These are phyloP conservation scores for Apiospora aurea DNA, from an alignment of 2,329 filamentous ascomycete genomes.

Conservation along the genomic window DNA sequence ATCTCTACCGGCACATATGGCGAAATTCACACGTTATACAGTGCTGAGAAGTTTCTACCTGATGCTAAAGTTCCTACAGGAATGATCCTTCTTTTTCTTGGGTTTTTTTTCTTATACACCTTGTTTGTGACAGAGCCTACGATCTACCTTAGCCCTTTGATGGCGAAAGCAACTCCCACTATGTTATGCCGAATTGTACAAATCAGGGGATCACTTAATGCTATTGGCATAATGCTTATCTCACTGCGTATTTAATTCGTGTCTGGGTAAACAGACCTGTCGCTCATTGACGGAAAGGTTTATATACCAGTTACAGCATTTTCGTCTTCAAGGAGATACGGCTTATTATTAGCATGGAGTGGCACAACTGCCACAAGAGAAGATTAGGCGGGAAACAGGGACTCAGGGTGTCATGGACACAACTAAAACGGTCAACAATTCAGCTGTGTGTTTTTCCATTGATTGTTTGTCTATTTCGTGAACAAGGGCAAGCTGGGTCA, in stretches of 20 bases:
- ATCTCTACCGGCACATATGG: not conserved
- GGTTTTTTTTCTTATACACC: too few species aligned
- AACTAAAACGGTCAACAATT: conserved; percentile 8
- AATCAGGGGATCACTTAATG: too few species aligned
- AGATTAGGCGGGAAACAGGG: not conserved
- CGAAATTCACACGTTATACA: not conserved
- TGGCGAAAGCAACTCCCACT: too few species aligned
- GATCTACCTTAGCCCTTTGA: not conserved
- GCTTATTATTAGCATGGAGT: not conserved
- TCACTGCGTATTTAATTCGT: too few species aligned
- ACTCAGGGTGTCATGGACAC: conserved; percentile 1
- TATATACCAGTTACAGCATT: too few species aligned
- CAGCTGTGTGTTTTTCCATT: conserved; percentile 12
- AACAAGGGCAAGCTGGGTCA: conserved; percentile 8
- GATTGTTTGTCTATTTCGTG: conserved; percentile 6
- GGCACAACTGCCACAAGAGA: not conserved
- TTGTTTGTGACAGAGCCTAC: not conserved
- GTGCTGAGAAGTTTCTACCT: not conserved
- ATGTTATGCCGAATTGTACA: too few species aligned
- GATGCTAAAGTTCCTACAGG: too few species aligned
- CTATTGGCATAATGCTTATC: too few species aligned
- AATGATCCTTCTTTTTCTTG: too few species aligned
- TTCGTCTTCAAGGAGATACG: too few species aligned
- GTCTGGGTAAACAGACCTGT: too few species aligned
- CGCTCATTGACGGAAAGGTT: too few species aligned